phyloP scores from a whole-genome alignment of 805 yeast genomes.

The Candida nonsorbophila region DNA sequence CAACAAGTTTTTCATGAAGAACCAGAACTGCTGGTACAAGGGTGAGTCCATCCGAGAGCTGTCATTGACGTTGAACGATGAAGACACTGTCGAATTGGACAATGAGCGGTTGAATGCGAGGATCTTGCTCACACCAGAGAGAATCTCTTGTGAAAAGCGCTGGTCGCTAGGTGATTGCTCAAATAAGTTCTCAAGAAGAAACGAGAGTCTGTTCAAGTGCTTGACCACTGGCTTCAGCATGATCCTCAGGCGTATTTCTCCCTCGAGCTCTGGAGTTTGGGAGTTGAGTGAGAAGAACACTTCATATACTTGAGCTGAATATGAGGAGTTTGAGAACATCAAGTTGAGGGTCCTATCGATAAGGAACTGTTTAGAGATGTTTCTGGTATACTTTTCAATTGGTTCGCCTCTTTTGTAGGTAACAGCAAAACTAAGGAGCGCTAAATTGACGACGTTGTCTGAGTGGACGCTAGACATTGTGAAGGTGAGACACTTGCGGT shows the following conservation, averaged over 20 bases:
- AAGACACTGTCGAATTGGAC: constrained; percentile 10
- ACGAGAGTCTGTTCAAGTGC: constrained; percentile 45
- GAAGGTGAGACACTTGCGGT: constrained; percentile 18
- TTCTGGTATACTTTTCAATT: constrained; percentile 9
- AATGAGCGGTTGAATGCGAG: constrained; percentile 22
- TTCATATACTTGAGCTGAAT: constrained; percentile 10
- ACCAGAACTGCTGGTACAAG: constrained; percentile 26
- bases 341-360: constrained; percentile 14
- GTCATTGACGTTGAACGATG: constrained; percentile 10
- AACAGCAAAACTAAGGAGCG: constrained; percentile 31
- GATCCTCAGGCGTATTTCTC: constrained; percentile 7
- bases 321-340: constrained; percentile 11
- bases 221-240: constrained; percentile 38
- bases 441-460: constrained; percentile 20
- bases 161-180: constrained; percentile 9
- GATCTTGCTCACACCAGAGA: constrained; percentile 15
- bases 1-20: constrained; percentile 32
- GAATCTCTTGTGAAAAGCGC: constrained; percentile 13
- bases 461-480: constrained; percentile 17
- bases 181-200: constrained; percentile 35
- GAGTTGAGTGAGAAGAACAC: constrained; percentile 11
- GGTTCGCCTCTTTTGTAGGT: constrained; percentile 16
- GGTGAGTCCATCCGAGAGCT: constrained; percentile 5
- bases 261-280: constrained; percentile 8
- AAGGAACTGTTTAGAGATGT: constrained; percentile 13